Percentiles rank a stretch among this genome's conserved stretches.
Conservation (phyloP, 345 rosid genomes). For the Orychophragmus violaceus region DNA sequence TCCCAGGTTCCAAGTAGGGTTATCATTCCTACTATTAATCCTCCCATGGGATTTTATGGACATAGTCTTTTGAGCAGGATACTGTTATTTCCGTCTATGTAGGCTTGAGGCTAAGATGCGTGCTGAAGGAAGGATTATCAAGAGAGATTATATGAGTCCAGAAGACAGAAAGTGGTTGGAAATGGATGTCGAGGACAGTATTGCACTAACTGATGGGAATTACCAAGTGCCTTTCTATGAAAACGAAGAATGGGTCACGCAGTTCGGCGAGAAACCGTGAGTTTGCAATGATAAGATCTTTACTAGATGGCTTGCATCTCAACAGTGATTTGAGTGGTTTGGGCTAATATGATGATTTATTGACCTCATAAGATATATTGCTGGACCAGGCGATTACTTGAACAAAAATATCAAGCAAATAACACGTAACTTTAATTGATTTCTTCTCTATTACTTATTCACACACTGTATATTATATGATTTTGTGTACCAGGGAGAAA, state of each 20-base stretch:
- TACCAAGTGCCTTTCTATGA: conserved; percentile 71
- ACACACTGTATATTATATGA: background rate
- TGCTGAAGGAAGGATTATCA: conserved; percentile 73
- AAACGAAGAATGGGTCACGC: conserved; percentile 61
- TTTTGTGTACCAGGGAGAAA: conserved; percentile 55
- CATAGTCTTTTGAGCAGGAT: background rate
- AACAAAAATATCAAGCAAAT: background rate
- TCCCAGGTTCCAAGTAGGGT: conserved; percentile 87
- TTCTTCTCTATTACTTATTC: conserved; percentile 17
- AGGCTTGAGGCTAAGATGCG: conserved; percentile 96
- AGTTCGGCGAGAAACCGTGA: conserved; percentile 83
- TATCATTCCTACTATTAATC: background rate
- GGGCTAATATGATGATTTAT: background rate
- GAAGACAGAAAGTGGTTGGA: conserved; percentile 92
- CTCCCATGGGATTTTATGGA: background rate
- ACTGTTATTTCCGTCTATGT: conserved; percentile 9
- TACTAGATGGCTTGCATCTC: background rate
- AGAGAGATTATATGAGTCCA: conserved; percentile 71
- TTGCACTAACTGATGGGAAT: conserved; percentile 41
- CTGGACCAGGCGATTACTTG: background rate
- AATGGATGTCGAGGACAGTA: conserved; percentile 86
- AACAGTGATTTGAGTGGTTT: background rate
- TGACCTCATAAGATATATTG: background rate
- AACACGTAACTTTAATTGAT: background rate
- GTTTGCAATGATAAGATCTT: conserved; percentile 23